phyloP scores from a whole-genome alignment of 345 rosid genomes.

The Sapria himalayana region DNA sequence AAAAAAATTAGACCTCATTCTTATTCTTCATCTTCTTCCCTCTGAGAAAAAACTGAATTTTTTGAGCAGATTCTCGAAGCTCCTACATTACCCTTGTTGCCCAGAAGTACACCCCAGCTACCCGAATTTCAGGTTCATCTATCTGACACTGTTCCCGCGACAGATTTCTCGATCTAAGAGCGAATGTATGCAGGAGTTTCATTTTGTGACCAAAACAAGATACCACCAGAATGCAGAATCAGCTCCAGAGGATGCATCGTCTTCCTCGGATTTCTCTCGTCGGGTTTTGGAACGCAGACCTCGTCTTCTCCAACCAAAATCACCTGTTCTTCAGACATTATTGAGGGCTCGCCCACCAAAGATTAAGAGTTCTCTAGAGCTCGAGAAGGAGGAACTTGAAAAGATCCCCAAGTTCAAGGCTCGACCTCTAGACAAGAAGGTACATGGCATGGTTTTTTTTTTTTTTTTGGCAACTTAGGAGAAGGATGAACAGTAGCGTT shows the following conservation, averaged over 20 bases:
- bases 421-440: slow-evolving; percentile 87
- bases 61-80: slow-evolving; percentile 48
- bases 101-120: slow-evolving; percentile 54
- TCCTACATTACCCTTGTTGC: slow-evolving; percentile 36
- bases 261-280: slow-evolving; percentile 49
- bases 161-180: no score
- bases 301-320: slow-evolving; percentile 57
- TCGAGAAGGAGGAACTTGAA: slow-evolving; percentile 77
- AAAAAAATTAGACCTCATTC: no score
- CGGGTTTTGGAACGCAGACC: slow-evolving; percentile 46
- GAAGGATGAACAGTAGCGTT: no score
- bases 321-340: slow-evolving; percentile 64
- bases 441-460: slow-evolving; percentile 10
- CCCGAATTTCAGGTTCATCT: slow-evolving; percentile 78
- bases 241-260: slow-evolving; percentile 51
- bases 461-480: neutral
- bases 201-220: slow-evolving; percentile 58
- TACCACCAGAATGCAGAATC: slow-evolving; percentile 67
- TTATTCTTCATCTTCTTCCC: neutral
- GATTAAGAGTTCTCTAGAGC: slow-evolving; percentile 61
- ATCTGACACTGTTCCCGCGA: no score
- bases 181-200: slow-evolving; percentile 93
- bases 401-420: slow-evolving; percentile 90
- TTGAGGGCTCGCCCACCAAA: slow-evolving; percentile 71
- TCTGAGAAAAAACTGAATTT: neutral